phyloP scores from a whole-genome alignment of 345 rosid genomes.

The Linum trigynum region DNA sequence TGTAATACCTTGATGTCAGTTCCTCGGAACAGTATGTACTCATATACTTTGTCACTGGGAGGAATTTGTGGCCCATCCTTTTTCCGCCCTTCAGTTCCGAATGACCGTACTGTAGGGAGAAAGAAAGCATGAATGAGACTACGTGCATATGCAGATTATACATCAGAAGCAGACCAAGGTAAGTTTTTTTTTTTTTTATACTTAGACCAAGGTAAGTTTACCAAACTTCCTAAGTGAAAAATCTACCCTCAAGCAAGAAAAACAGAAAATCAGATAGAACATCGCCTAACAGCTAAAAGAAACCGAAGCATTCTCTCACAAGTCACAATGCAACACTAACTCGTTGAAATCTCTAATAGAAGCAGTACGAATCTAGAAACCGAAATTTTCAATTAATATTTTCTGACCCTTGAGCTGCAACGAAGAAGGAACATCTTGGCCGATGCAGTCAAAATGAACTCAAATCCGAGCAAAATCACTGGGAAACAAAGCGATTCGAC shows the following conservation, averaged over 20 bases:
- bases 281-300: background rate
- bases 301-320: background rate
- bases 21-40: constrained; percentile 17
- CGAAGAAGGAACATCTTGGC: background rate
- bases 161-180: background rate
- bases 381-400: background rate
- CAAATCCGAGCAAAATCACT: background rate
- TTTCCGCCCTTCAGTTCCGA: constrained; percentile 20
- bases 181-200: no score
- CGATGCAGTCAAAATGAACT: background rate
- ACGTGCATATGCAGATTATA: background rate
- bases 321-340: background rate
- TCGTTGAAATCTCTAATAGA: background rate
- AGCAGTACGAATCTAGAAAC: background rate
- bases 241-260: no score
- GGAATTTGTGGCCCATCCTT: constrained; percentile 17
- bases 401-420: background rate
- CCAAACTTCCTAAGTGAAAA: no score
- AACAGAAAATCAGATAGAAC: background rate
- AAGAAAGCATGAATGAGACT: no score
- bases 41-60: constrained; percentile 17
- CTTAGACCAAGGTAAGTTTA: no score
- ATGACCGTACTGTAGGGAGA: constrained; percentile 13
- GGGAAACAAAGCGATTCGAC: background rate
- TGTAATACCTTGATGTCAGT: constrained; percentile 18